Percentiles rank a stretch among this genome's conserved stretches.
phyloP scores from a whole-genome alignment of 768 basidiomycete species.

The Auricularia sp. region DNA sequence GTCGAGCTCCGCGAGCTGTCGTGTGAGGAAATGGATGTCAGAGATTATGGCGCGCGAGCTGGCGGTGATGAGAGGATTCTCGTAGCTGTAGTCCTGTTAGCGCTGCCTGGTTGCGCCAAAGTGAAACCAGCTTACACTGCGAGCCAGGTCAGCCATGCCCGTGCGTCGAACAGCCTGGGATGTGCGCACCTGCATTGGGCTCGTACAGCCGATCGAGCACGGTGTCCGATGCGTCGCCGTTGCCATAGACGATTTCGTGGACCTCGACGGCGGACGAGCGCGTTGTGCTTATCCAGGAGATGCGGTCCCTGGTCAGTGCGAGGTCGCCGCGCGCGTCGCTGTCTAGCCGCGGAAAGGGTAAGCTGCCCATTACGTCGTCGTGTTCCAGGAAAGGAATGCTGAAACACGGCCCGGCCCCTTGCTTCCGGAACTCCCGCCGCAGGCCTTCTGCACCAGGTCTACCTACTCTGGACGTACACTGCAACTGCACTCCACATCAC shows the following conservation, averaged over 20 bases:
- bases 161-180: conserved; percentile 1
- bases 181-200: conserved; percentile 50
- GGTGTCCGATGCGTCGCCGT: conserved; percentile 25
- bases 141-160: background rate
- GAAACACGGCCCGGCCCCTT: background rate
- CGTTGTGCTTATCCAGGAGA: conserved; percentile 25
- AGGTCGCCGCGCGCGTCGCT: background rate
- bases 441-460: background rate
- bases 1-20: conserved; percentile 50
- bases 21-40: conserved; percentile 57
- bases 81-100: conserved; percentile 39
- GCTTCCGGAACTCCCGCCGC: background rate
- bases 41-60: conserved; percentile 62
- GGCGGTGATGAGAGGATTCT: conserved; percentile 70
- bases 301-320: background rate
- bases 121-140: conserved; percentile 7
- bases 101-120: conserved; percentile 10
- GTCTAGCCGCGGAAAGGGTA: background rate
- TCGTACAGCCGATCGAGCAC: conserved; percentile 56
- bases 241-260: conserved; percentile 60
- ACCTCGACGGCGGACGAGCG: conserved; percentile 58
- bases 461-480: background rate
- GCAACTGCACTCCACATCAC: too few relatives aligned
- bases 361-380: background rate
- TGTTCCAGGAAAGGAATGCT: background rate